Base-by-base conservation (phyloP, 2,329 filamentous ascomycete species). In the Clonostachys chloroleuca region DNA sequence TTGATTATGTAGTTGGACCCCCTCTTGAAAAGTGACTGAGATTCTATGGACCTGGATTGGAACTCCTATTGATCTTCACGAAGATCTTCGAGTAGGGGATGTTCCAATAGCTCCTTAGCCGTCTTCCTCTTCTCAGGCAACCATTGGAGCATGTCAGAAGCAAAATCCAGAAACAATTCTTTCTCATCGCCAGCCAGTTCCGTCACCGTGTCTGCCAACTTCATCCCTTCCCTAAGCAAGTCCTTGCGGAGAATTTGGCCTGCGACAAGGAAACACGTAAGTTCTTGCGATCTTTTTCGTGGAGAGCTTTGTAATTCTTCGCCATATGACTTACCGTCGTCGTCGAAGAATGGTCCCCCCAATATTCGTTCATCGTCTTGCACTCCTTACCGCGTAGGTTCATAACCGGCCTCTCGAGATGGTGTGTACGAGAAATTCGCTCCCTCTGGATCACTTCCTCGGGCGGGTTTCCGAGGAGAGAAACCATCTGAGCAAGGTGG, bases 131-230 rank as follows among this genome's bases (percentile, higher is more conserved):
- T 54, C 20, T 58, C 58, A 5, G 53, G 53, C 42, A 58, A 41
- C 59, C 57, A 59, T 34, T 56, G 51, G 13, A 59, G 53, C 56
- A 61, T 58, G 14, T 43, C 35, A 6, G 36, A 40, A 46, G 55
- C 53, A 50, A 58, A 48, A 36, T 58, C 54, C 5, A 56, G 43
- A 49, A 56, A 59, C 17, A 18, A 6, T 10, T 52, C 12, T 33
- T 59, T 60, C n/a, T 56, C 57, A 7, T 56, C 42, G 2, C 49
- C 49, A 10, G 1, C 12, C 10, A 57, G n/a, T 35, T 52, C 40
- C n/a, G 56, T 57, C 39, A 54, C 50, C 14, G 46, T 56, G 33
- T 51, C 47, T 13, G 42, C 43, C 18, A 58, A 42, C 8, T 42
- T 47, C 18, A 9, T 42, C 7, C 39, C 42, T 34, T 42, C 34